Conservation (phyloP, 306 rosid genomes). For the Quercus suber region DNA sequence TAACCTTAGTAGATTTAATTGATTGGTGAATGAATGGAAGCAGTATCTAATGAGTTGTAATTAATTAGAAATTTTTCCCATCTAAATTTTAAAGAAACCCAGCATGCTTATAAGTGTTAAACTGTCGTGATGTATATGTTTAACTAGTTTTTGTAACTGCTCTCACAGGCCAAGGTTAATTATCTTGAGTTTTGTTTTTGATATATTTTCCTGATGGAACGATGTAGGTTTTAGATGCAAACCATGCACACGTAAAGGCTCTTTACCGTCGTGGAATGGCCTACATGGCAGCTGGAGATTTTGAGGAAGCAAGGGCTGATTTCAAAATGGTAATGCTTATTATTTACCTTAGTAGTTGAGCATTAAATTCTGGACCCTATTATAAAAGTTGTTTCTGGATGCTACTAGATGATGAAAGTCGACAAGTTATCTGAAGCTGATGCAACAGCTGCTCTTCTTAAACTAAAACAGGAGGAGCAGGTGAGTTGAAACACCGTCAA, state of each 20-base stretch:
- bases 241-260: conserved; percentile 86
- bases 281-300: conserved; percentile 77
- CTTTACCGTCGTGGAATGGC: conserved; percentile 99
- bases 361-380: not conserved
- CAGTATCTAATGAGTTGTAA: not conserved
- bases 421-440: conserved; percentile 75
- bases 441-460: conserved; percentile 80
- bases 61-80: not conserved
- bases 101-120: not conserved
- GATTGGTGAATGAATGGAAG: not conserved
- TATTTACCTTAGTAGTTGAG: not conserved
- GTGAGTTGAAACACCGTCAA: conserved; percentile 32
- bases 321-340: conserved; percentile 60
- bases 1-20: not conserved
- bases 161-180: not conserved
- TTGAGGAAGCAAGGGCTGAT: conserved; percentile 84
- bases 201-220: conserved; percentile 16
- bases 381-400: conserved; percentile 18
- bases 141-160: not conserved
- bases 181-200: conserved; percentile 8
- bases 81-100: not conserved
- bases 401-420: conserved; percentile 67
- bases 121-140: not conserved
- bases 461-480: conserved; percentile 79
- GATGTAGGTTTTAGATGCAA: conserved; percentile 81